Percentiles rank a stretch among this genome's conserved stretches.
phyloP scores from a whole-genome alignment of 177 flowering plant genomes.

The Vitis hybrid region DNA sequence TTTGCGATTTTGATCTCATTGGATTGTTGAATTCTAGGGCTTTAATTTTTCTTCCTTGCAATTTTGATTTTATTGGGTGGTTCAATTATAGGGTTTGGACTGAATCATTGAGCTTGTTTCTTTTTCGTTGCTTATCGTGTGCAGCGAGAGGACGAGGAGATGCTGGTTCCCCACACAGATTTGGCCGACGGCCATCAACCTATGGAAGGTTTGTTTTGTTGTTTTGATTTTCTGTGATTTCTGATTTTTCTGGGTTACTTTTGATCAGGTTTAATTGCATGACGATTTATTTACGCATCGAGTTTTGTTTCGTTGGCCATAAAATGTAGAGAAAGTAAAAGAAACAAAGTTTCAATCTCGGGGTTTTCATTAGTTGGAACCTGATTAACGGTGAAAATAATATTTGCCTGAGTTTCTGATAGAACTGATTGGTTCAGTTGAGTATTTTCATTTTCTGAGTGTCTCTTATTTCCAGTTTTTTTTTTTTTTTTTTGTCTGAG shows the following conservation, averaged over 20 bases:
- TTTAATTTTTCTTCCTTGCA: neutral
- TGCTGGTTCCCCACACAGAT: slow-evolving; percentile 54
- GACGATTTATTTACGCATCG: neutral
- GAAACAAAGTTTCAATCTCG: too few species aligned
- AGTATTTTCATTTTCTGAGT: too few species aligned
- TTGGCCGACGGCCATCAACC: slow-evolving; percentile 36
- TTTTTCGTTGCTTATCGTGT: neutral
- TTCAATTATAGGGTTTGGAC: too few species aligned
- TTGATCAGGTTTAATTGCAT: neutral
- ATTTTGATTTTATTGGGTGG: neutral
- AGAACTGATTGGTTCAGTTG: too few species aligned
- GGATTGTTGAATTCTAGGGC: neutral
- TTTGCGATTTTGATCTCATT: too few species aligned
- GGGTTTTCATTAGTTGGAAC: too few species aligned
- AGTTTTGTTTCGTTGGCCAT: neutral
- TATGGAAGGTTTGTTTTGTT: slow-evolving; percentile 40
- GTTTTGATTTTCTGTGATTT: neutral
- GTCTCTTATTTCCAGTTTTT: too few species aligned
- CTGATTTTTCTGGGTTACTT: neutral
- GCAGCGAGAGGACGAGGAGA: slow-evolving; percentile 62
- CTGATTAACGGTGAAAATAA: too few species aligned
- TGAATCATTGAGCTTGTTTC: too few species aligned
- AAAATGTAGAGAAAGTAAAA: too few species aligned
- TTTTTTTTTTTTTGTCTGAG: too few species aligned
- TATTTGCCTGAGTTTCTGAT: too few species aligned